A percentile compares a stretch with the other conserved stretches of the same genome.
Evolutionary conservation across 176 grass and related monocot genomes (phyloP).

Genomic region (Canna indica): DNA sequence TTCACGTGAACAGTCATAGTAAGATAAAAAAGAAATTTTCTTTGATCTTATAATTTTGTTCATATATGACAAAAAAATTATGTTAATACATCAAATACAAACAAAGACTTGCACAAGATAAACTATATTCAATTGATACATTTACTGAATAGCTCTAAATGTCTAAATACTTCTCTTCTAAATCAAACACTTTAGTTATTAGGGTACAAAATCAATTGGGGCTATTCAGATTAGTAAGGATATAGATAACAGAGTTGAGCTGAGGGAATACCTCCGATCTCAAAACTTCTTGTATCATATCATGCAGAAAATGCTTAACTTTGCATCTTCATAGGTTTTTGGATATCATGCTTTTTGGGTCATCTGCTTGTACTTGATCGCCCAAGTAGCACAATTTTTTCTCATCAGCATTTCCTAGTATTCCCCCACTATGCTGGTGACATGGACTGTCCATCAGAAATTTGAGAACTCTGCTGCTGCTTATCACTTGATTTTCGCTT

Average conservation of each 20-base stretch:
- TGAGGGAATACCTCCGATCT: too few species aligned
- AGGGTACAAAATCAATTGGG: background rate
- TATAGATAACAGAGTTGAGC: too few species aligned
- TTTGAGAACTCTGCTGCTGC: constrained; percentile 5
- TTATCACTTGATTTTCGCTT: constrained; percentile 49
- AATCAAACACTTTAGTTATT: background rate
- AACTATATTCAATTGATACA: background rate
- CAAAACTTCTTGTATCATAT: too few species aligned
- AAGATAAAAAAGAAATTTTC: too few species aligned
- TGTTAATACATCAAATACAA: background rate
- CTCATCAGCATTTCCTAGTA: background rate
- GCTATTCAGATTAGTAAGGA: too few species aligned
- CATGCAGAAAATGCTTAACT: too few species aligned
- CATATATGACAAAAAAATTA: background rate
- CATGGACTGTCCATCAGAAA: constrained; percentile 13
- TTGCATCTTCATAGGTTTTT: background rate
- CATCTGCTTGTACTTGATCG: background rate
- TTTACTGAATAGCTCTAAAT: background rate
- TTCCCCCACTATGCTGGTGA: constrained; percentile 14
- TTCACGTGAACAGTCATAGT: too few species aligned
- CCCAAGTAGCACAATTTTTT: background rate
- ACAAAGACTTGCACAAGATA: background rate
- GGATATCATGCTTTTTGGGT: background rate
- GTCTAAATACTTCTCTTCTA: background rate
- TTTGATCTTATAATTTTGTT: too few species aligned